phyloP scores from a whole-genome alignment of 2,329 filamentous ascomycete genomes.

The Orbilia javanica region DNA sequence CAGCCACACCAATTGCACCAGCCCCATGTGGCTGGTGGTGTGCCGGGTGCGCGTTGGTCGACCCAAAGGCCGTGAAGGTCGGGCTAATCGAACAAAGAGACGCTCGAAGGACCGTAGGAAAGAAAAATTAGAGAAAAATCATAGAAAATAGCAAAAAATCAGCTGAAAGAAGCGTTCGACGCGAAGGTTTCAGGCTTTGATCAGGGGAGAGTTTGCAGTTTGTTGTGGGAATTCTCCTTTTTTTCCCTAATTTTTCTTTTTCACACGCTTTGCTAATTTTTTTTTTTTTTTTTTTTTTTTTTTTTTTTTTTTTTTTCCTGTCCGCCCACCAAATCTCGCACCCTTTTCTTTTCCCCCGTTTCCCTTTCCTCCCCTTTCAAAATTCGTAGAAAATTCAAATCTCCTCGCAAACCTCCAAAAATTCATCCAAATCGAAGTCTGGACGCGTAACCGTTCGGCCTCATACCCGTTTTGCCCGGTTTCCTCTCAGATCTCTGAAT shows the following conservation, averaged over 20 bases:
- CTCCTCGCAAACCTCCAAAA: slow-evolving; percentile 25
- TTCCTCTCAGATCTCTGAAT: neutral
- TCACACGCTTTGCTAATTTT: neutral
- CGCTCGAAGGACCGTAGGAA: neutral
- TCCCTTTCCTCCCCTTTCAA: slow-evolving; percentile 18
- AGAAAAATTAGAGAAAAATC: slow-evolving; percentile 42
- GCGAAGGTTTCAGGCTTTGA: slow-evolving; percentile 31
- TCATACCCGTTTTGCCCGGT: slow-evolving; percentile 24
- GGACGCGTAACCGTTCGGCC: slow-evolving; percentile 16
- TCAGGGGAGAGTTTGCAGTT: slow-evolving; percentile 10
- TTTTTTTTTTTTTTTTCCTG: slow-evolving; percentile 25
- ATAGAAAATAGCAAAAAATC: slow-evolving; percentile 51
- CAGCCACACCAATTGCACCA: neutral
- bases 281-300: slow-evolving; percentile 41
- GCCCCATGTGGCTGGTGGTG: neutral
- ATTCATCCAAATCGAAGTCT: slow-evolving; percentile 25
- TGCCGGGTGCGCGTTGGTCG: slow-evolving; percentile 2
- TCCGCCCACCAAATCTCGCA: slow-evolving; percentile 50
- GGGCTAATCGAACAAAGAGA: slow-evolving; percentile 1
- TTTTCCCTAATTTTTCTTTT: slow-evolving; percentile 44
- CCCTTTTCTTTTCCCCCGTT: slow-evolving; percentile 20
- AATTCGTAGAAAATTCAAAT: slow-evolving; percentile 51
- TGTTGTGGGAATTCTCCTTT: slow-evolving; percentile 39
- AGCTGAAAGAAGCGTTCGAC: slow-evolving; percentile 22
- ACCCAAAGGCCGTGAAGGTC: neutral